Evolutionary conservation across 2,329 filamentous ascomycete species (phyloP), one percentile per base, ranked within the genome.

Genomic region (Alternaria longipes): DNA sequence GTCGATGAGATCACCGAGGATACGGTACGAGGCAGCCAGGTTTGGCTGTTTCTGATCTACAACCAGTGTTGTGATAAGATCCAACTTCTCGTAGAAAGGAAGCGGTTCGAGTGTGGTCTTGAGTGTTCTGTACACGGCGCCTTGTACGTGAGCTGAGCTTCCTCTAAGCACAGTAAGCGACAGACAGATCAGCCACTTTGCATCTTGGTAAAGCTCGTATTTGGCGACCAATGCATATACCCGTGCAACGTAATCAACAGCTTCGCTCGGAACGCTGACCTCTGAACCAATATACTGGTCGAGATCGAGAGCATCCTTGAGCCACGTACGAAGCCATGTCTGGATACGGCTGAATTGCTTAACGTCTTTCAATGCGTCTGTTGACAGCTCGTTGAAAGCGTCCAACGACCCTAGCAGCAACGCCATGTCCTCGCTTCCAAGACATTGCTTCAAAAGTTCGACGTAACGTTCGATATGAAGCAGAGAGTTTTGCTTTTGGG

Each of bases 371-470:
- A 78, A 56, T 6, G 60, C 32, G 28, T 65, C 28, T 4, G 58
- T 51, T 1, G 72, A 63, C 16, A 77, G 28, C 12, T 75, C 72
- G 20, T 72, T 72, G 52, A 76, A 72, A 5, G 76, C 73, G 40
- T 72, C 71, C 16, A 78, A 44, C 4, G 73, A 59, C 5, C 69
- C 56, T 14, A 71, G 63, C 5, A 64, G 56, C 1, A 61, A 47
- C 8, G 59, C 46, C 9, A 51, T 51, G 4, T 62, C 60, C 3
- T 55, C 47, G 20, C 62, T 62, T 18, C 69, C 62, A 5, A 76
- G 60, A 16, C 66, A 69, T 38, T 64, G 54, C 28, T 67, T 66
- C 6, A 78, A 55, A 14, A 73, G 56, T 5, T 57, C 58, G 7
- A 75, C 22, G 49, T 73, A 78, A 6, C 64, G 67, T 47, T 71